A percentile compares a stretch with the other conserved stretches of the same genome.
phyloP scores from a whole-genome alignment of 2,329 filamentous ascomycete genomes.

The Byssothecium circinans region DNA sequence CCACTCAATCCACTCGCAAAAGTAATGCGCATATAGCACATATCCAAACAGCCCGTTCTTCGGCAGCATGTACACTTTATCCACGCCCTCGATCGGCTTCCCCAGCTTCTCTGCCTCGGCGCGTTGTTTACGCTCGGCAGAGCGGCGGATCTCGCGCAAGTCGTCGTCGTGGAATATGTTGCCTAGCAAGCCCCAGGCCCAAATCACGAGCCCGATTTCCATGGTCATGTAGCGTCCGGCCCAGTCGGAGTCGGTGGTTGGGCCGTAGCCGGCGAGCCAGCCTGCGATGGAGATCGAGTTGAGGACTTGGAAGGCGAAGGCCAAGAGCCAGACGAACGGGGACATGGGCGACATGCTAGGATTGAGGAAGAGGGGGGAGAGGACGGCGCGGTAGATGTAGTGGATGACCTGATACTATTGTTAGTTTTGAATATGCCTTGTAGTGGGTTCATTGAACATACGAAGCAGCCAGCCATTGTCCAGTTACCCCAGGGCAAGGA shows the following conservation, averaged over 20 bases:
- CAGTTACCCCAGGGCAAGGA: constrained; percentile 75
- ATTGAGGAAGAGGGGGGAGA: constrained; percentile 76
- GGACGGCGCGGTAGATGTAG: constrained; percentile 85
- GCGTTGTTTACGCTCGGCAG: constrained; percentile 64
- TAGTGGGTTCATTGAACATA: no score
- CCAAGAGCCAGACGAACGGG: constrained; percentile 64
- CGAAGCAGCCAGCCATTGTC: constrained; percentile 69
- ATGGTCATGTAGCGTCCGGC: constrained; percentile 49
- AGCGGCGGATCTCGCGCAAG: constrained; percentile 79
- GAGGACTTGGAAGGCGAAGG: constrained; percentile 72
- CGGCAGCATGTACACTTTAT: constrained; percentile 87
- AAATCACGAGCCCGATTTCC: constrained; percentile 70
- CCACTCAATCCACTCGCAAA: constrained; percentile 99
- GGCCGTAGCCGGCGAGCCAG: constrained; percentile 82
- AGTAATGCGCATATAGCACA: constrained; percentile 88
- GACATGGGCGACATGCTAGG: constrained; percentile 94
- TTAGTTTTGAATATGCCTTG: no score
- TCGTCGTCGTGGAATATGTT: constrained; percentile 92
- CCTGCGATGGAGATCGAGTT: constrained; percentile 78
- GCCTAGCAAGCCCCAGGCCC: constrained; percentile 71
- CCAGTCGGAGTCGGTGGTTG: constrained; percentile 61
- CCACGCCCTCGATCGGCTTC: constrained; percentile 56
- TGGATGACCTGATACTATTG: constrained; percentile 64
- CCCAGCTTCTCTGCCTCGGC: constrained; percentile 49
- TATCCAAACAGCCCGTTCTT: constrained; percentile 79